phyloP scores from a whole-genome alignment of 345 rosid genomes.

The Nephelium lappaceum region DNA sequence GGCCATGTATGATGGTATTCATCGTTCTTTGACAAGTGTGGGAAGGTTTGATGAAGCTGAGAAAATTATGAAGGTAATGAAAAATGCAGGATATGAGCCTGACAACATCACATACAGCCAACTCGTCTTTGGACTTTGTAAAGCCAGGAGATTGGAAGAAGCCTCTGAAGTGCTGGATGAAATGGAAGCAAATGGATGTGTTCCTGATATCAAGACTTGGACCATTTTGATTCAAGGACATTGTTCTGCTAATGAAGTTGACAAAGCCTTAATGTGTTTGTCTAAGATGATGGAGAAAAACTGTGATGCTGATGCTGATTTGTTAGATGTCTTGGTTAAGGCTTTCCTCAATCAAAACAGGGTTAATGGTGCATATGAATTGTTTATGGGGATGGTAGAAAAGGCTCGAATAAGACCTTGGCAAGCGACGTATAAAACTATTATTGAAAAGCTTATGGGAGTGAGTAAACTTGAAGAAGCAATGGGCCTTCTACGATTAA shows the following conservation, averaged over 20 bases:
- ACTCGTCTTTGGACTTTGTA: slow-evolving; percentile 82
- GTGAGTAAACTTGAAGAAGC: slow-evolving; percentile 75
- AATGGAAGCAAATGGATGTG: slow-evolving; percentile 68
- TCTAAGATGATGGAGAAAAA: slow-evolving; percentile 63
- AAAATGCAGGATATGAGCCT: slow-evolving; percentile 66
- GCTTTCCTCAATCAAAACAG: slow-evolving; percentile 64
- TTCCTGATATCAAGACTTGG: slow-evolving; percentile 83
- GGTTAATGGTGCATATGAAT: slow-evolving; percentile 63
- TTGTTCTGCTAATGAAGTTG: slow-evolving; percentile 62
- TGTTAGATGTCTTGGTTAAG: slow-evolving; percentile 60
- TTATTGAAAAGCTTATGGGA: slow-evolving; percentile 69
- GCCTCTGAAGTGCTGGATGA: slow-evolving; percentile 60
- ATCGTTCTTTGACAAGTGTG: slow-evolving; percentile 63
- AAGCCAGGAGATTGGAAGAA: slow-evolving; percentile 71
- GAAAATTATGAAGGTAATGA: slow-evolving; percentile 60
- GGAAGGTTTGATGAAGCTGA: slow-evolving; percentile 74
- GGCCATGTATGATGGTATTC: slow-evolving; percentile 76
- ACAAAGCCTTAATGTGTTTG: slow-evolving; percentile 59
- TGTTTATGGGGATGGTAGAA: slow-evolving; percentile 61
- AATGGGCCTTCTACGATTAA: slow-evolving; percentile 60
- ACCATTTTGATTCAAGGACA: slow-evolving; percentile 87
- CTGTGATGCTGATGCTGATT: slow-evolving; percentile 59
- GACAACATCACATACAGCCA: slow-evolving; percentile 91
- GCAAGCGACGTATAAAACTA: slow-evolving; percentile 74
- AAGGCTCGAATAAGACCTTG: slow-evolving; percentile 62